Evolutionary conservation across 345 rosid genomes (phyloP), one percentile per base, ranked within the genome.

Genomic region (Hibiscus syriacus): DNA sequence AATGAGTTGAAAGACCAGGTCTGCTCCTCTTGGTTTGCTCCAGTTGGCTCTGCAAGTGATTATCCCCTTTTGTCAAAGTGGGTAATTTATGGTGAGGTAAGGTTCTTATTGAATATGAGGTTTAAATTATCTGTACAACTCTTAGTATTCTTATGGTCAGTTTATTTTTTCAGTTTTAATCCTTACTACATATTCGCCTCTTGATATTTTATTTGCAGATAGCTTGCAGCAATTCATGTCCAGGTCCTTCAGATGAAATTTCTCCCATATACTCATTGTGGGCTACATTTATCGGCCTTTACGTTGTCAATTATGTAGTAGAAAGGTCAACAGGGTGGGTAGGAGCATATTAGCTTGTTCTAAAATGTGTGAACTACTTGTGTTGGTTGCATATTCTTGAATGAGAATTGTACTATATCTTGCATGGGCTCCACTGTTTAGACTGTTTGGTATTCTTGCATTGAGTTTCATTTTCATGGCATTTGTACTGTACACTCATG

Each of bases 1-100:
- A 82, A 81, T 67, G 95, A 94, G 86, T 81, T 91, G 79, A 94
- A 94, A 83, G 92, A 94, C 70, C 87, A 91, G 80, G 90, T 94
- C 58, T 94, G 99, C 79, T 89, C 88, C 9, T 94, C 99, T 55
- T 94, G 99, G 99, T 94, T 94, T 84, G 99, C 97, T 74, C 97
- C 99, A 6, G 99, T 94, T 76, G 99, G 99, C 63, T 89, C 95
- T 73, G 99, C 97, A 19, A 87, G 92, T 80, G 99, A 94, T 73
- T 94, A 94, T 83, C 99, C 99, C 32, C 89, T 94, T 67, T 73
- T 94, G 69, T 91, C 99, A 43, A 94, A 94, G 79, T 94, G 99
- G 99, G 95, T 94, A 78, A 85, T 94, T 34, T 94, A 94, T 39
- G 99, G 97, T 67, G 96, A 94, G 96, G 99, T 94, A 80, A 48